These are phyloP conservation scores for Nicotiana obtusifolia DNA, from an alignment of 257 asterid genomes.

Conservation along the genomic window DNA sequence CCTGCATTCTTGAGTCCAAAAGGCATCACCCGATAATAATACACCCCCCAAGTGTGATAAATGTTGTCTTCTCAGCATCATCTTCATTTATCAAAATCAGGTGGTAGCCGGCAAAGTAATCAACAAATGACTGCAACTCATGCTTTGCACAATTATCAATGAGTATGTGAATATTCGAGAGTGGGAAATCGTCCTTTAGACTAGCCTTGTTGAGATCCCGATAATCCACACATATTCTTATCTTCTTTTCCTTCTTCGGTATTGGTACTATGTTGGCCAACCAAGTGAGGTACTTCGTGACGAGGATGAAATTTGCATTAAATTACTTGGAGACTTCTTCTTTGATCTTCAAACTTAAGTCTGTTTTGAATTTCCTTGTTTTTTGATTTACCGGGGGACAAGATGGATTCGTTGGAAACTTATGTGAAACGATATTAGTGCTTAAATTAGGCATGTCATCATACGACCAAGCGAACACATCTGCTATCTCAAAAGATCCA, in stretches of 20 bases:
- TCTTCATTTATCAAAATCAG: too few relatives aligned
- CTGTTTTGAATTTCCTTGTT: neutral
- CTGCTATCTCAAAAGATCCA: neutral
- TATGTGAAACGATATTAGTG: neutral
- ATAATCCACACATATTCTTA: neutral
- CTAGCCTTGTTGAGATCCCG: neutral
- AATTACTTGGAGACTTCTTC: neutral
- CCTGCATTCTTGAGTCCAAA: too few relatives aligned
- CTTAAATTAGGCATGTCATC: neutral
- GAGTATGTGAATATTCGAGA: neutral
- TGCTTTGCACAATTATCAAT: neutral
- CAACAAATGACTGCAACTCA: too few relatives aligned
- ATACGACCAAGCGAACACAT: neutral
- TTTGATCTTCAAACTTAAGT: neutral
- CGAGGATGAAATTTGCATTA: too few relatives aligned
- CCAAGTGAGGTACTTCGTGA: neutral
- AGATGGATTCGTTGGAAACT: neutral
- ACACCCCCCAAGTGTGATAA: too few relatives aligned
- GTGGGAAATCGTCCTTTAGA: neutral
- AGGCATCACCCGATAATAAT: too few relatives aligned
- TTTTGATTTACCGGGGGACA: neutral
- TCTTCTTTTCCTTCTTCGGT: neutral
- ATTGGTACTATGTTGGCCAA: neutral
- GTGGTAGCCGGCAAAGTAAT: too few relatives aligned
- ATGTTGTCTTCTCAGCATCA: too few relatives aligned